Evolutionary conservation across 768 basidiomycete genomes (phyloP), one percentile per base, ranked within the genome.

Genomic region (Termitomyces titanicus): DNA sequence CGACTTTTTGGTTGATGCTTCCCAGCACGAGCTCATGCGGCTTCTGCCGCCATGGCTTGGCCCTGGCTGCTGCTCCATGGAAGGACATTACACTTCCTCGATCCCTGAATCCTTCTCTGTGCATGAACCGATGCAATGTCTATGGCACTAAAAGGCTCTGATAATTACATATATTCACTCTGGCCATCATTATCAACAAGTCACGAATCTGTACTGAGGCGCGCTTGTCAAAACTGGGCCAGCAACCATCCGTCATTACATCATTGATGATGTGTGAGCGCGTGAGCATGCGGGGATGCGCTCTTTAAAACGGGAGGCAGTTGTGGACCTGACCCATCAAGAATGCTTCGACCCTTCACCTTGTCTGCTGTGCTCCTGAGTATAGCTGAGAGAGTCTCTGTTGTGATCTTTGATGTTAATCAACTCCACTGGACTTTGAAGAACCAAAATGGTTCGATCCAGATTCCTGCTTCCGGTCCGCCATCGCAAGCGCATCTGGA

Each of bases 401-500:
- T 64, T 10, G 57, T 62, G 9, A 63, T 70, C 37, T 77, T 78
- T 52, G 74, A 77, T 58, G 73, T 82, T 27, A 75, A 79, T 15
- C 64, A 70, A 15, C 69, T 83, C 35, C 58, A 71, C 3, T 83
- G 81, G 83, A 79, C 80, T 2, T 68, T 84, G 44, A 72, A 68
- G 56, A 83, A 82, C 63, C 69, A 75, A 62, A 82, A 82, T 56
- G 76, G 80, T 12, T 75, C 79, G 13, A 79, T 84, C 39, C 70
- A 73, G n/a, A 71, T 85, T 20, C 79, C 82, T 5, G 80, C 73
- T 18, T 66, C 70, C 4, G 70, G 82, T 7, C 79, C 82, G 3
- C 79, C 81, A 4, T 83, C 81, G 4, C 80, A 83, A 59, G 77
- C 70, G 5, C 82, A 84, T 56, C 68, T 83, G 43, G 81, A 85